Base-by-base conservation (phyloP, 2,329 filamentous ascomycete genomes). In the Westerdykella sp. region DNA sequence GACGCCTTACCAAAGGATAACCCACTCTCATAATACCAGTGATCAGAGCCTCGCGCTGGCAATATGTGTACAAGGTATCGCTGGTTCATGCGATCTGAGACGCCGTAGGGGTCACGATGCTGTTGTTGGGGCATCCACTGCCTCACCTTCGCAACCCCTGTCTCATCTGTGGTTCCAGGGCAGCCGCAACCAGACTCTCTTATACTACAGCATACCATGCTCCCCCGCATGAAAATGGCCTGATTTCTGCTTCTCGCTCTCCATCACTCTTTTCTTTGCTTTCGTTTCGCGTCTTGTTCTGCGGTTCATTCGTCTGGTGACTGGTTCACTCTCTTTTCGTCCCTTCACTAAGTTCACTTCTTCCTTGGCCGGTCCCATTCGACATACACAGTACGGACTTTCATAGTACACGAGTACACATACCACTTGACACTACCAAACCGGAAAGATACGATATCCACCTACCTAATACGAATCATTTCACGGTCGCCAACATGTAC, bases 241-340 rank as follows among this genome's bases (percentile, higher is more conserved):
- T 63, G 59, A 59, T 58, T 54, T 56, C 48, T 41, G 43, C 41
- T 15, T 35, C 36, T 35, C 41, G 35, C 21, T 41, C 25, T 34
- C 38, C 39, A 37, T 36, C 28, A 18, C 7, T 47, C 31, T 48
- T 48, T 48, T 51, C 40, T 38, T 52, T 48, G 40, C 38, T 44
- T 51, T 45, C 49, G 43, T 46, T 53, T 53, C 55, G 36, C 21
- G 15, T 44, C 22, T 21, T 37, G 21, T 44, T 39, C 49, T 46
- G 46, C 46, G 50, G 42, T 54, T 48, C 49, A 43, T 49, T 34
- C 25, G 25, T 28, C 25, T 12, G 22, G 51, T 55, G 63, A 60
- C 62, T 55, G 60, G 60, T 53, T 52, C 60, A 60, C 59, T 51
- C 25, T 28, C 40, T 47, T 49, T 49, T 42, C 18, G 39, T 25